These are phyloP conservation scores for Mycotypha africana DNA, from an alignment of 371 early-diverging fungal species.

Conservation along the genomic window DNA sequence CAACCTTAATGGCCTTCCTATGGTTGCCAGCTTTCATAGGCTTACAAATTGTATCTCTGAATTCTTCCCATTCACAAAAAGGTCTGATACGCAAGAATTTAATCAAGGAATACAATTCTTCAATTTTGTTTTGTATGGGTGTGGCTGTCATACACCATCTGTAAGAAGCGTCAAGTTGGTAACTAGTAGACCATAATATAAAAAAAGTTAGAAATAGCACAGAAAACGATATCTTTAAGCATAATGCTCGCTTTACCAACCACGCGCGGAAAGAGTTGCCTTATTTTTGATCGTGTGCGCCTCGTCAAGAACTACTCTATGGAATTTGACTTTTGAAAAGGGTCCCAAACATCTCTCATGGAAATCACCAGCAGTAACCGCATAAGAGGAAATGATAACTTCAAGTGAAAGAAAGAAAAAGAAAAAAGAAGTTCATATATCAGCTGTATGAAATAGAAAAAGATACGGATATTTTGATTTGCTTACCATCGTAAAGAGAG, in stretches of 20 bases:
- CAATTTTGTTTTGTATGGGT: conserved; percentile 83
- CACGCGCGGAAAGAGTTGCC: conserved; percentile 52
- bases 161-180: conserved; percentile 53
- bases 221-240: not conserved
- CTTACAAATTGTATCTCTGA: conserved; percentile 47
- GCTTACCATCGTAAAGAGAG: conserved; percentile 33
- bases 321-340: conserved; percentile 25
- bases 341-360: conserved; percentile 5
- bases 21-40: conserved; percentile 25
- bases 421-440: too few relatives aligned
- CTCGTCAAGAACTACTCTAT: conserved; percentile 78
- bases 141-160: conserved; percentile 81
- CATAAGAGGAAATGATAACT: conserved; percentile 39
- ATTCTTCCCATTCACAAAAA: conserved; percentile 49
- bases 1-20: conserved; percentile 29
- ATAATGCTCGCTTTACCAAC: conserved; percentile 34
- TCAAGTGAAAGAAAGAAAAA: not conserved
- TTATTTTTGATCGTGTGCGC: conserved; percentile 84
- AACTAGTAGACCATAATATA: conserved; percentile 18
- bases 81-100: conserved; percentile 73
- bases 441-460: too few relatives aligned
- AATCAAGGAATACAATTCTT: conserved; percentile 81
- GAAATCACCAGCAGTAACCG: conserved; percentile 14
- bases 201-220: not conserved
- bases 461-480: not conserved